Evolutionary conservation across 192 early-diverging fungal genomes (phyloP), one percentile per base, ranked within the genome.

Genomic region (Linnemannia zychae): DNA sequence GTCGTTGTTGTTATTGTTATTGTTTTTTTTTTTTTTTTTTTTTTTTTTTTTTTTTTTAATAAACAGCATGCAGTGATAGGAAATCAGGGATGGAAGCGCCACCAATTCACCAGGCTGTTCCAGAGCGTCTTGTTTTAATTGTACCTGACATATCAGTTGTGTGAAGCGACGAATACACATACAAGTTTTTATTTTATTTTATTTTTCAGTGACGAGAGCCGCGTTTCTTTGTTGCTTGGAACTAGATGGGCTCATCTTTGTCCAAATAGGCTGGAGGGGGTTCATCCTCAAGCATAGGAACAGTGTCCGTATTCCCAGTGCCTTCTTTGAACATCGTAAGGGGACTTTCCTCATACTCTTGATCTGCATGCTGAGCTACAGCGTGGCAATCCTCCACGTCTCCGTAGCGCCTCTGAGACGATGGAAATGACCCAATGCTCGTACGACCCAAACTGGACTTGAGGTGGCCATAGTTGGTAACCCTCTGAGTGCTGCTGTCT

Each of bases 201-300:
- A n/a, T n/a, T n/a, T n/a, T n/a, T n/a, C n/a, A n/a, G n/a, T n/a
- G n/a, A n/a, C n/a, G n/a, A n/a, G n/a, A n/a, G n/a, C n/a, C n/a
- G n/a, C n/a, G n/a, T n/a, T n/a, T n/a, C n/a, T n/a, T n/a, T n/a
- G n/a, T 44, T 44, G 40, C n/a, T 44, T 44, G 40, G 40, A 52
- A 34, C 28, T 63, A 75, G 9, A 75, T 16, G 24, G 44, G 28
- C n/a, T 77, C 75, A 28, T 77, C 52, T 17, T 76, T 65, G 38
- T 76, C 67, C 11, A 77, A 31, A 52, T 49, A 77, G 0, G 67
- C 37, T 40, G 75, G 75, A 40, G 75, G 75, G 2, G 75, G 47
- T 46, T 77, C 75, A 28, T 77, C 75, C 28, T 67, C 65, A n/a
- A 77, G 67, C 75, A 77, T 77, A 11, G 75, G 75, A 2, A 77